Base-by-base conservation (phyloP, 768 basidiomycete species). In the Ramaria sp. region DNA sequence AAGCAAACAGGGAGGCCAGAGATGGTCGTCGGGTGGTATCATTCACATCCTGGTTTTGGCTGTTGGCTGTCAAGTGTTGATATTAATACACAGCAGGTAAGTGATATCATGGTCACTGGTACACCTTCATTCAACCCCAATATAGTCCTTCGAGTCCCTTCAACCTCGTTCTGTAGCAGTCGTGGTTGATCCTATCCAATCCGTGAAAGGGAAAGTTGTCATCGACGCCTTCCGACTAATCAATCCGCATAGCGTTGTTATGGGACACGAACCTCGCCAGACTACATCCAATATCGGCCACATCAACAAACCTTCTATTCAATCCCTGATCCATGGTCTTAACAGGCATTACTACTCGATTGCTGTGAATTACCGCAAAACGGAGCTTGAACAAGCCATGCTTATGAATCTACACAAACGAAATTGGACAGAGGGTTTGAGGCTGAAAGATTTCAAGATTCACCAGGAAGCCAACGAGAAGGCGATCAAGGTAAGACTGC, bases 11-110 rank as follows among this genome's bases (percentile, higher is more conserved):
- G 96, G 58, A 73, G 95, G 62, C 89, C 95, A 30, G 96, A 98
- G 73, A 89, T 86, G 83, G 96, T 98, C 5, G 96, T 99, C 1
- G 96, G 96, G 3, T 99, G 96, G 96, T 99, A 99, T 65, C 96
- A 99, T 70, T 98, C 96, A 37, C 96, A 99, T 74, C 96, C 96
- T 53, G 96, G 96, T 36, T 99, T 98, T 69, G 96, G 96, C 4
- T 99, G 96, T 68, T 99, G 96, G 96, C 74, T 99, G 38, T 97
- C 94, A 44, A 93, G 91, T 62, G 95, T 98, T 20, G 96, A 99
- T 71, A 93, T 98, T 65, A 96, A 97, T 70, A 99, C 96, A 3
- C 96, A 99, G 64, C 96, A 98, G 74, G 94, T 86, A 52, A 57
- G 72, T 64, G 32, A 54, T 36, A 58, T 42, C 59, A 24, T 38